Percentiles rank a stretch among this genome's conserved stretches.
Evolutionary conservation across 2,329 filamentous ascomycete species (phyloP).

Genomic region (Colletotrichum orbiculare): DNA sequence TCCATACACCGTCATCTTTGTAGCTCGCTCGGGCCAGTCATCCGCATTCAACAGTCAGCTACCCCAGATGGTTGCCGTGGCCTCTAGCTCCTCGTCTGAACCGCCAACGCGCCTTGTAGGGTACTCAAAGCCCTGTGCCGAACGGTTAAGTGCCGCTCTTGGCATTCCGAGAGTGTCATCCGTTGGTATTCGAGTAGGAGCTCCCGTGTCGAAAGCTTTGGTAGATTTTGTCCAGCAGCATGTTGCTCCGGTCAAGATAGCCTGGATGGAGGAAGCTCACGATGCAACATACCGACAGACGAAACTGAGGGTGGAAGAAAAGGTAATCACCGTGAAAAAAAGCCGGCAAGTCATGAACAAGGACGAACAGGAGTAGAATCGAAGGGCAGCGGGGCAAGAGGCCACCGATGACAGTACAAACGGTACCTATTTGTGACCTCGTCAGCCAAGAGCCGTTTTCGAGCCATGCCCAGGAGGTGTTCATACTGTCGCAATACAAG

Average conservation of each 20-base stretch:
- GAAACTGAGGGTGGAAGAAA: constrained; percentile 31
- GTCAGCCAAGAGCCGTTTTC: no score
- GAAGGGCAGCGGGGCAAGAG: no score
- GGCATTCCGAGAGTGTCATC: constrained; percentile 74
- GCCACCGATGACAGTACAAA: no score
- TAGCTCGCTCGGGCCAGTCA: constrained; percentile 67
- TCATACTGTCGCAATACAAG: no score
- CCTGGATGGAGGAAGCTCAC: constrained; percentile 58
- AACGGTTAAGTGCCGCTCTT: constrained; percentile 65
- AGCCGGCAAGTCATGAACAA: constrained; percentile 18
- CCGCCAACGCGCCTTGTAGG: constrained; percentile 68
- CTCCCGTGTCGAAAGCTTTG: constrained; percentile 67
- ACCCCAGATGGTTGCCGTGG: constrained; percentile 63
- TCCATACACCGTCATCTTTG: constrained; percentile 66
- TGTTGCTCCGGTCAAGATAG: constrained; percentile 62
- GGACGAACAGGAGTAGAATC: no score
- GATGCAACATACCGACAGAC: constrained; percentile 45
- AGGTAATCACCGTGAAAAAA: constrained; percentile 30
- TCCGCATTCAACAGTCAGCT: constrained; percentile 70
- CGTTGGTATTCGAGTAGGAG: constrained; percentile 66
- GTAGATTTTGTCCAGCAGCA: constrained; percentile 64
- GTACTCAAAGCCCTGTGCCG: constrained; percentile 69
- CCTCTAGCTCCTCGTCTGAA: constrained; percentile 54
- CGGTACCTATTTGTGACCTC: no score
- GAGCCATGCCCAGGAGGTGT: no score